These are phyloP conservation scores for Aspergillus eucalypticola DNA, from an alignment of 2,329 filamentous ascomycete species.

Conservation along the genomic window DNA sequence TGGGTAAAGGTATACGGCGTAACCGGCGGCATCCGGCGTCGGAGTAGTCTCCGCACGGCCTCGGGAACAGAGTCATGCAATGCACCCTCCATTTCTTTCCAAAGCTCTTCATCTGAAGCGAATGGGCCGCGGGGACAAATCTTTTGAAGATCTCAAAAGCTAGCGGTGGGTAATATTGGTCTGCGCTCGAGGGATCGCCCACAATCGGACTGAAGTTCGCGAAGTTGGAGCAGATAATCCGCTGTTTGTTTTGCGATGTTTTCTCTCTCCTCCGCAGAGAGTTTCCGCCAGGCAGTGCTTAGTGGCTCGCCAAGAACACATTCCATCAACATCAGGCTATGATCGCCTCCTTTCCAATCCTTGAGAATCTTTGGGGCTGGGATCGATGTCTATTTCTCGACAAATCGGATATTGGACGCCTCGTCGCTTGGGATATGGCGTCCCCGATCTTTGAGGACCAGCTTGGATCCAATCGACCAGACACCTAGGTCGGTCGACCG, in stretches of 20 bases:
- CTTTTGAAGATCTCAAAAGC: constrained; percentile 1
- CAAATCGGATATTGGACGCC: constrained; percentile 20
- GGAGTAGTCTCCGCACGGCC: constrained; percentile 7
- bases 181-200: constrained; percentile 13
- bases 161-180: constrained; percentile 13
- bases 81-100: constrained; percentile 12
- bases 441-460: constrained; percentile 32
- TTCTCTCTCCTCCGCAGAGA: constrained; percentile 21
- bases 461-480: constrained; percentile 33
- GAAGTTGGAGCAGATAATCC: constrained; percentile 24
- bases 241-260: constrained; percentile 25
- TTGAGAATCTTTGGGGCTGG: constrained; percentile 22
- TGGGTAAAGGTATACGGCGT: constrained; percentile 42
- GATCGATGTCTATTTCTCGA: constrained; percentile 24
- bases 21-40: constrained; percentile 19
- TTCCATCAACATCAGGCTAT: constrained; percentile 15
- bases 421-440: constrained; percentile 14
- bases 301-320: constrained; percentile 22
- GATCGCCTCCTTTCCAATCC: constrained; percentile 19
- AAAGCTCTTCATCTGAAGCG: constrained; percentile 17
- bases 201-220: constrained; percentile 13
- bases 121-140: background rate
- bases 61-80: constrained; percentile 9
- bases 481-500: constrained; percentile 26
- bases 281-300: constrained; percentile 18